Percentiles rank a stretch among this genome's conserved stretches.
Conservation (phyloP, 345 rosid species). For the Lagerstroemia speciosa region DNA sequence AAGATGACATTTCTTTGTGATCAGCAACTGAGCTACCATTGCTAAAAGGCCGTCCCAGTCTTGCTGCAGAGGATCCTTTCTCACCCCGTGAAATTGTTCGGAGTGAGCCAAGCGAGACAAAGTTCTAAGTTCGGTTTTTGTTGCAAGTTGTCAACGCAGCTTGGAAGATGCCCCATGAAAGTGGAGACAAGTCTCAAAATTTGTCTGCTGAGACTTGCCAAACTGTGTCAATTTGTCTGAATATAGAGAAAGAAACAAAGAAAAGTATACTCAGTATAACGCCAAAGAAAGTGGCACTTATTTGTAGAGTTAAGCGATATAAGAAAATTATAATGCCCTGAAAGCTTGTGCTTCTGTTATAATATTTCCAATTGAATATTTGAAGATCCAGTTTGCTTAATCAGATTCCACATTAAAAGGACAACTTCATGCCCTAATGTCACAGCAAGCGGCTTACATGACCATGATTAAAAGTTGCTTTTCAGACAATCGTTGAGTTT, state of each 20-base stretch:
- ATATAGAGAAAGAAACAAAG: conserved; percentile 9
- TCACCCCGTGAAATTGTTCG: too few relatives aligned
- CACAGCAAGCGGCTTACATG: too few relatives aligned
- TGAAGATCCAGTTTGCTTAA: neutral
- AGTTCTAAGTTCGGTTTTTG: too few relatives aligned
- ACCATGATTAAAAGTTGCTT: conserved; percentile 25
- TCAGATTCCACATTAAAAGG: neutral
- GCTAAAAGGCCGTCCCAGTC: too few relatives aligned
- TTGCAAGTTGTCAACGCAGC: too few relatives aligned
- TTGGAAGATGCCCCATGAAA: too few relatives aligned
- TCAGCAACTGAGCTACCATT: too few relatives aligned
- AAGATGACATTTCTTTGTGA: too few relatives aligned
- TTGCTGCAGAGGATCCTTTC: too few relatives aligned
- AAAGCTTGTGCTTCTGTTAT: neutral
- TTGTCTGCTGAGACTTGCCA: too few relatives aligned
- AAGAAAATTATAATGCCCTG: neutral
- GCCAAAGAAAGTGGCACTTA: neutral
- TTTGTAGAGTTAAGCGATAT: neutral
- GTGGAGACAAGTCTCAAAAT: too few relatives aligned
- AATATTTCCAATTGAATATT: neutral
- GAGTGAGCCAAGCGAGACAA: too few relatives aligned
- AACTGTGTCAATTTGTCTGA: conserved; percentile 47
- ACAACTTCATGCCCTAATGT: neutral
- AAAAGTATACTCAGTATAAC: neutral
- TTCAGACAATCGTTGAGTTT: conserved; percentile 38